phyloP scores from a whole-genome alignment of 1,284 basidiomycete species.

The Takashimella koratensis region DNA sequence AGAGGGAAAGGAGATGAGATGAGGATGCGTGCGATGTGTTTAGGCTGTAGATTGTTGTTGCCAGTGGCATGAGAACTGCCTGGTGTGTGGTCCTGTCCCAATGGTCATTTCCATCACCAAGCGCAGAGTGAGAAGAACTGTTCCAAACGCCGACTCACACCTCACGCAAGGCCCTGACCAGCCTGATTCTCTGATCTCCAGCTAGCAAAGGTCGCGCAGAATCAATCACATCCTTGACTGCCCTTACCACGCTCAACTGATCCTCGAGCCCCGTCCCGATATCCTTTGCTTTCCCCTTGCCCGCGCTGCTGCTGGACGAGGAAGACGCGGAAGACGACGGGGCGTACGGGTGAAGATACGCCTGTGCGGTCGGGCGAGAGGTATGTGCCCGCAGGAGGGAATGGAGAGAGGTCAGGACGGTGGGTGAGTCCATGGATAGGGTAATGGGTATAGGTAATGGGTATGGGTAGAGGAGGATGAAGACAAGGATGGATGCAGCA shows the following conservation, averaged over 20 bases:
- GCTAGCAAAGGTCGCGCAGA: slow-evolving; percentile 13
- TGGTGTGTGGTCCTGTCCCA: slow-evolving; percentile 30
- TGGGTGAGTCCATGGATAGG: slow-evolving; percentile 8
- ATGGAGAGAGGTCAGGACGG: slow-evolving; percentile 23
- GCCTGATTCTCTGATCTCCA: slow-evolving; percentile 5
- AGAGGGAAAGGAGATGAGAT: slow-evolving; percentile 13
- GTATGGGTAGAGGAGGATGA: no score
- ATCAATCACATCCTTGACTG: slow-evolving; percentile 32
- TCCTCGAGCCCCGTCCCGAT: slow-evolving; percentile 13
- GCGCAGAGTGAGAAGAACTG: no score
- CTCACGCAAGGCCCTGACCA: slow-evolving; percentile 18
- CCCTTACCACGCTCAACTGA: slow-evolving; percentile 20
- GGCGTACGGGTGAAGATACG: slow-evolving; percentile 30
- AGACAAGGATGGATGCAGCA: no score
- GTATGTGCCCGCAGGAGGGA: slow-evolving; percentile 19
- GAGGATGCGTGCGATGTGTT: slow-evolving; percentile 14
- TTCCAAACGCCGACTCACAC: slow-evolving; percentile 9
- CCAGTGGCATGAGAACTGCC: slow-evolving; percentile 20
- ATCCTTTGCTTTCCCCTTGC: slow-evolving; percentile 16
- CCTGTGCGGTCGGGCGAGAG: slow-evolving; percentile 12
- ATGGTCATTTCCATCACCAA: not conserved
- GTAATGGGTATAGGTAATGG: no score
- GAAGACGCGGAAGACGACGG: slow-evolving; percentile 10
- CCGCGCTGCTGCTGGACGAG: not conserved
- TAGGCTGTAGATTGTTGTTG: slow-evolving; percentile 11